Evolutionary conservation across 2,329 filamentous ascomycete genomes (phyloP).

Genomic region (Trichoderma endophyticum): DNA sequence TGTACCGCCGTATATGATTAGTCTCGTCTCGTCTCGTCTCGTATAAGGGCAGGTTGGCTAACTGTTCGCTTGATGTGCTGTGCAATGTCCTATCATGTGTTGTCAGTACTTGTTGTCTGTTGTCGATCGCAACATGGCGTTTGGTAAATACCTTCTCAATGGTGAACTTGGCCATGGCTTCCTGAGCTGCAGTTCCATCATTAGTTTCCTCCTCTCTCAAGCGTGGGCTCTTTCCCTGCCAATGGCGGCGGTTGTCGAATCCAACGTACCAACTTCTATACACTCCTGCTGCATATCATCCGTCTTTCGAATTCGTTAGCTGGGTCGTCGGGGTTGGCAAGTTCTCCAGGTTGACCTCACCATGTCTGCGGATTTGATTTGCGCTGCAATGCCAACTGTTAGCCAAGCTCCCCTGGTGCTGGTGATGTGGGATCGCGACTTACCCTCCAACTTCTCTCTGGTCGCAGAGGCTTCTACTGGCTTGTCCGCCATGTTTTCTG

Average conservation of each 20-base stretch:
- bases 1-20: constrained; percentile 37
- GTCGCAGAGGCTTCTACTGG: constrained; percentile 47
- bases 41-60: constrained; percentile 29
- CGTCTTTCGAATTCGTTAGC: constrained; percentile 56
- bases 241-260: not conserved
- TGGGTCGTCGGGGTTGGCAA: not conserved
- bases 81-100: constrained; percentile 73
- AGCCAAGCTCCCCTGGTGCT: not conserved
- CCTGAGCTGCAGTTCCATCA: constrained; percentile 47
- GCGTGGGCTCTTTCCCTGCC: constrained; percentile 7
- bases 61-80: constrained; percentile 95
- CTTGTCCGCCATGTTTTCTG: constrained; percentile 37
- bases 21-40: not conserved
- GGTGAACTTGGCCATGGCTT: constrained; percentile 61
- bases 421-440: constrained; percentile 22
- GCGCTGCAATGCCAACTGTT: constrained; percentile 55
- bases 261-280: constrained; percentile 83
- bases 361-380: constrained; percentile 99
- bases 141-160: constrained; percentile 53
- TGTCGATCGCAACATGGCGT: not conserved
- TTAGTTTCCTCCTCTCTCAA: constrained; percentile 26
- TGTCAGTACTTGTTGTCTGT: constrained; percentile 21
- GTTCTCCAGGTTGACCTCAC: constrained; percentile 46
- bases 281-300: constrained; percentile 97
- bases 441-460: constrained; percentile 76